These are phyloP conservation scores for Euphorbia pulcherrima DNA, from an alignment of 345 rosid species.

Conservation along the genomic window DNA sequence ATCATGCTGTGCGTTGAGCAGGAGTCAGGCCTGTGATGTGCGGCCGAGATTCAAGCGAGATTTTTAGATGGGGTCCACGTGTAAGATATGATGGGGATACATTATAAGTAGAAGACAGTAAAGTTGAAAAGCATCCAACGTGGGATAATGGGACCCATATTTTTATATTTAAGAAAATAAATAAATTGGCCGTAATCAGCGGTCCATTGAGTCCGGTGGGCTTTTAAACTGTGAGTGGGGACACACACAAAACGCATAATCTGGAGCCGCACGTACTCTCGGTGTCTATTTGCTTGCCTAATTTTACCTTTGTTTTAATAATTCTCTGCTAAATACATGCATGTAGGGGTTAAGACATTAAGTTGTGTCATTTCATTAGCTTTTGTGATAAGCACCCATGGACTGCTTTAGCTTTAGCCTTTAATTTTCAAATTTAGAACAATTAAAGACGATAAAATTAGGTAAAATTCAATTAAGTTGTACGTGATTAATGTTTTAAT, in stretches of 20 bases:
- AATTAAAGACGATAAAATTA: conserved; percentile 14
- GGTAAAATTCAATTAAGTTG: conserved; percentile 13
- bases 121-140: conserved; percentile 24
- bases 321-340: neutral
- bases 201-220: conserved; percentile 28
- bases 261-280: conserved; percentile 47
- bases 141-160: conserved; percentile 28
- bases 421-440: neutral
- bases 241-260: conserved; percentile 20
- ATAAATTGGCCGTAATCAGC: conserved; percentile 31
- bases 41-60: conserved; percentile 28
- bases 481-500: too few species aligned
- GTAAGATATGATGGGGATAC: conserved; percentile 12
- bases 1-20: conserved; percentile 7
- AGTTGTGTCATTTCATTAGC: conserved; percentile 17
- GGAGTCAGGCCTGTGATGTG: conserved; percentile 33
- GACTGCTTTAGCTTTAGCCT: neutral
- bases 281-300: conserved; percentile 8
- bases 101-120: conserved; percentile 8
- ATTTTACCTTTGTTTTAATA: neutral
- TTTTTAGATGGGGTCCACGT: conserved; percentile 25
- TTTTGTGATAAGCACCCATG: neutral
- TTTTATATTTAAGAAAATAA: neutral
- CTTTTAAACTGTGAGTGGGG: conserved; percentile 33
- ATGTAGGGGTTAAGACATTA: neutral